phyloP scores from a whole-genome alignment of 2,329 filamentous ascomycete genomes.

The Arthrobotrys conoides region DNA sequence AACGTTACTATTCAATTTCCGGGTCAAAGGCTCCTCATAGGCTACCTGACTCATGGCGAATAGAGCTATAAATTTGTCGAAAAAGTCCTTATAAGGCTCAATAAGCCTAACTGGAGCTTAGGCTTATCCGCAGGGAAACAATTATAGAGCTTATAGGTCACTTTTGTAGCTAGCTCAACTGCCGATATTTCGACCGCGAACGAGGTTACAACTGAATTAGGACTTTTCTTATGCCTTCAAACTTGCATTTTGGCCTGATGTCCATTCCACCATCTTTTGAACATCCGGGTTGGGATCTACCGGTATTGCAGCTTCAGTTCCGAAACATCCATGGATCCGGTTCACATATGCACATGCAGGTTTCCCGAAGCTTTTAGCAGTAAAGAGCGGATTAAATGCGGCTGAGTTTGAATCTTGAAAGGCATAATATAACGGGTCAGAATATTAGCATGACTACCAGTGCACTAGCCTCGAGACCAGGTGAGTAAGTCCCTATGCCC shows the following conservation, averaged over 20 bases:
- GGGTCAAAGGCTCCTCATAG: neutral
- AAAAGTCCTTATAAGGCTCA: neutral
- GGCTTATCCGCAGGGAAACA: slow-evolving; percentile 4
- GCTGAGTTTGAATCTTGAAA: neutral
- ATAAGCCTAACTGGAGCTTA: neutral
- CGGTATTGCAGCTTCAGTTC: neutral
- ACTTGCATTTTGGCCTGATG: neutral
- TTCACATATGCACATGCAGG: neutral
- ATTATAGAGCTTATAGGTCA: slow-evolving; percentile 1
- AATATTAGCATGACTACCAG: too few relatives aligned
- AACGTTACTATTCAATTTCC: neutral
- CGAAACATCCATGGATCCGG: neutral
- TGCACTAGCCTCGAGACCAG: too few relatives aligned
- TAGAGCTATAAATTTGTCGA: too few relatives aligned
- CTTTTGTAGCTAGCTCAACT: neutral
- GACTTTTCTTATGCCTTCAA: neutral
- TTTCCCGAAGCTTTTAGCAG: neutral
- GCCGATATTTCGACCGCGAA: neutral
- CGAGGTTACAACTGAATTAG: neutral
- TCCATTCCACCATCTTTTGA: neutral
- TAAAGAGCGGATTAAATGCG: neutral
- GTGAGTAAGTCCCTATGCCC: too few relatives aligned
- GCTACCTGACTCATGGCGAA: too few relatives aligned
- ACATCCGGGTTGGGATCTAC: neutral
- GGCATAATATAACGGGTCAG: too few relatives aligned